Evolutionary conservation across 2,329 filamentous ascomycete species (phyloP), one percentile per base, ranked within the genome.

Genomic region (Aureobasidium lini): DNA sequence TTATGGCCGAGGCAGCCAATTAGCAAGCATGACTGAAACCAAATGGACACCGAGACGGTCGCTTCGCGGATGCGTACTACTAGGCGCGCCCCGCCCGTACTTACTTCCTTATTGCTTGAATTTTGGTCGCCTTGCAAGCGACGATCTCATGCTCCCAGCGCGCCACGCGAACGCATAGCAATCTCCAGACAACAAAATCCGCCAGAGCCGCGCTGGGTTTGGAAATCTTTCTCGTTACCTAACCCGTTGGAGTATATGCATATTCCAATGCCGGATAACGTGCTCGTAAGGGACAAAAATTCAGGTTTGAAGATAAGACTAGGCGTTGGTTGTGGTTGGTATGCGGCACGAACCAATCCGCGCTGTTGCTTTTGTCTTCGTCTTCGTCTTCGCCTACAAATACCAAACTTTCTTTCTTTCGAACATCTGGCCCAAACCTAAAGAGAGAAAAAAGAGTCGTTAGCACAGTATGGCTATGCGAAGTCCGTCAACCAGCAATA

Each of bases 21-120:
- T 2, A 10, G 13, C 34, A 29, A 6, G 9, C 28, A 29, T 3
- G 15, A 18, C 7, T 16, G 7, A 8, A 18, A 31, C 4, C 4
- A 9, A n/a, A 3, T n/a, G 32, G 28, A 11, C 16, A 31, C 49
- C 49, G 36, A 40, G 34, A 18, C 18, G 16, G 8, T 10, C 37
- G 49, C 49, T 31, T 32, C 37, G 16, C 28, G 15, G 49, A 32
- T 32, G 23, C 36, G 9, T 16, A 18, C 37, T 28, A 53, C 37
- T 53, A 32, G 39, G 36, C 36, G 6, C 37, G 49, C 37, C 23
- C 36, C 49, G 28, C 23, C 28, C 8, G 15, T 42, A 31, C 13
- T 32, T 29, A 53, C 36, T 53, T 42, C 11, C 37, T 53, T 39
- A 42, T 53, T 53, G 37, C 48, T 53, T 53, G 37, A 15, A 39